Base-by-base conservation (phyloP, 176 grass and related monocot genomes). In the Musa acuminata region DNA sequence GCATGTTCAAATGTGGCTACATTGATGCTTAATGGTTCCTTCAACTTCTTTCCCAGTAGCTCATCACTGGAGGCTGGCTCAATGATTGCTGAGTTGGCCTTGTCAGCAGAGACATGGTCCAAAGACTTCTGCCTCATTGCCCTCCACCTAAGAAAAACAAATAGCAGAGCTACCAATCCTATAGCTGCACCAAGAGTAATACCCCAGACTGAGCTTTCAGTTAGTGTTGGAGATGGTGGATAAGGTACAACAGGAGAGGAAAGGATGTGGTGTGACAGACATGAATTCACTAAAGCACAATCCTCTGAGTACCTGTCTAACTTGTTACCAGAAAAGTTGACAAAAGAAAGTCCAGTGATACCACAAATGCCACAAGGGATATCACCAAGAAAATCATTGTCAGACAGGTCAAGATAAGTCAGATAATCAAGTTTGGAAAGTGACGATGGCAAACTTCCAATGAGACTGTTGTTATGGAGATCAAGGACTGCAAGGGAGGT, bases 21-120 rank as follows among this genome's bases (percentile, higher is more conserved):
- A 51, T 99, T 99, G 79, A 99, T 94, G 82, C 95, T 99, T 66
- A 99, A 58, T 62, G 91, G 91, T 48, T 99, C 88, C 65, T 85
- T 82, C 43, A 86, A 84, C 83, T 89, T 94, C 81, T 80, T 99
- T 58, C 91, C 88, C 55, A 99, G 64, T 22, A 99, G 88, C 72
- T 91, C 90, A 71, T 99, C 95, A 13, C 88, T 89, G 54, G 91
- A 99, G 55, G 82, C 86, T 57, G 91, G 86, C 55, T 94, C 95
- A 24, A 89, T 55, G 2, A 78, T 76, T 84, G 84, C 80, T 63
- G 54, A 64, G 49, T 87, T 96, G 49, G 81, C 35, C 78, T 87
- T 94, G 20, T 78, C 83, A 22, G 75, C 53, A 8, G 86, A 74
- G 60, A 84, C 50, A 80, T 88, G 19, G 80, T 83, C 51, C 77